These are phyloP conservation scores for Phylloporus arenicola DNA, from an alignment of 768 basidiomycete species.

Conservation along the genomic window DNA sequence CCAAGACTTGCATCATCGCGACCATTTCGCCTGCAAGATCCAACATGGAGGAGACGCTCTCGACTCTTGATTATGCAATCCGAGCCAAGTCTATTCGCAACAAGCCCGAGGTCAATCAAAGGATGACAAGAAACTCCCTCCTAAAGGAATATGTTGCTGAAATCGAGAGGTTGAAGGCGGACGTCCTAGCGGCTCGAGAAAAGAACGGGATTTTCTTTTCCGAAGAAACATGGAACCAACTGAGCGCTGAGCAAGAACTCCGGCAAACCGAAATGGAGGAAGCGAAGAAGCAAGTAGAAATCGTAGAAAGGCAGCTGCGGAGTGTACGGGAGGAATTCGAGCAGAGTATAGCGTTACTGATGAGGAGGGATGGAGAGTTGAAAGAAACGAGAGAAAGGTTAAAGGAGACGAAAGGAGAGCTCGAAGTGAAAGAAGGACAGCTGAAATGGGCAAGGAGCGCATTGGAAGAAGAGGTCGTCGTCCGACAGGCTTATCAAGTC, in stretches of 20 bases:
- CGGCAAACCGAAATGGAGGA: constrained; percentile 75
- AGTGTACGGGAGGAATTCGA: constrained; percentile 87
- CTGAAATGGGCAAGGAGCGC: constrained; percentile 52
- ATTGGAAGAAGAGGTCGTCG: constrained; percentile 73
- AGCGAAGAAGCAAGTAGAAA: constrained; percentile 74
- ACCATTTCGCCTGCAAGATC: constrained; percentile 91
- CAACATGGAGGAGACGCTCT: constrained; percentile 95
- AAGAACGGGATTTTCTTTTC: constrained; percentile 96
- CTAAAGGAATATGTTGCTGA: constrained; percentile 91
- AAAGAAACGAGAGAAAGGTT: constrained; percentile 54
- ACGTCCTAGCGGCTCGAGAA: constrained; percentile 85
- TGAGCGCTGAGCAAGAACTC: constrained; percentile 71
- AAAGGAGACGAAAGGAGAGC: constrained; percentile 42
- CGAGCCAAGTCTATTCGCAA: constrained; percentile 94
- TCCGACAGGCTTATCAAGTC: constrained; percentile 71
- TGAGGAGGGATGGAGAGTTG: constrained; percentile 73
- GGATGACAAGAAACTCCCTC: constrained; percentile 87
- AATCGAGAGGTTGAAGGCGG: constrained; percentile 88
- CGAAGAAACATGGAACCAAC: constrained; percentile 84
- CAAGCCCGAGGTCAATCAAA: constrained; percentile 91
- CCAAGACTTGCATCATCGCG: constrained; percentile 97
- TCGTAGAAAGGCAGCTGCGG: constrained; percentile 76
- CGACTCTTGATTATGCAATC: constrained; percentile 94
- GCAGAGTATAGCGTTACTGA: constrained; percentile 74
- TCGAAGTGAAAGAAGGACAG: constrained; percentile 53